phyloP scores from a whole-genome alignment of 768 basidiomycete species.

The Hericium erinaceus region DNA sequence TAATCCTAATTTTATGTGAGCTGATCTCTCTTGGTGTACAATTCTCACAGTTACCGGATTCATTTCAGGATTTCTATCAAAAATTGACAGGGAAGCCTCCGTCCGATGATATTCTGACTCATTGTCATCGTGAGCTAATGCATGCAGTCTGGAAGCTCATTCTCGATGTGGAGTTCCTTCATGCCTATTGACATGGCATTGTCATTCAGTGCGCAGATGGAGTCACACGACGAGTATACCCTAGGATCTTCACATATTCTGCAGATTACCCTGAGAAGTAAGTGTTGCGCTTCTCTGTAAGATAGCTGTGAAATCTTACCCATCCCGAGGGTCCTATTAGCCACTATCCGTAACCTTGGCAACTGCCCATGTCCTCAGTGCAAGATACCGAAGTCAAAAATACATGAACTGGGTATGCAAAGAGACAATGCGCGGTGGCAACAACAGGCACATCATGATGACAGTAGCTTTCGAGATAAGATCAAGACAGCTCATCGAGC shows the following conservation, averaged over 20 bases:
- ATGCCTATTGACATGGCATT: constrained; percentile 20
- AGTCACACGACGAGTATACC: constrained; percentile 16
- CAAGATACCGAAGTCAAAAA: constrained; percentile 11
- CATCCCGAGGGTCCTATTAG: too few species aligned
- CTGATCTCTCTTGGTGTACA: neutral
- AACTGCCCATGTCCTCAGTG: constrained; percentile 24
- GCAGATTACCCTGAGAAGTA: constrained; percentile 31
- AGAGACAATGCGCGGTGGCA: constrained; percentile 5
- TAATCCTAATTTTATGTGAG: too few species aligned
- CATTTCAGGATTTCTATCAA: constrained; percentile 20
- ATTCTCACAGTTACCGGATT: constrained; percentile 20
- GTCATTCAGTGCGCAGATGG: constrained; percentile 21
- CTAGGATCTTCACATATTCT: constrained; percentile 21
- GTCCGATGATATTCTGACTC: constrained; percentile 17
- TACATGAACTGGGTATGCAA: constrained; percentile 16
- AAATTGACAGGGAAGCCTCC: constrained; percentile 7
- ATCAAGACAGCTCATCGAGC: neutral
- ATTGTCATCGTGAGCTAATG: constrained; percentile 25
- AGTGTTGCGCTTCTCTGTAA: too few species aligned
- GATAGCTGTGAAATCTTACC: too few species aligned
- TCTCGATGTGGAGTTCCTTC: constrained; percentile 14
- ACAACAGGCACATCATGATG: constrained; percentile 2
- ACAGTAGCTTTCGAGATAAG: constrained; percentile 5
- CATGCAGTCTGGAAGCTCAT: constrained; percentile 22
- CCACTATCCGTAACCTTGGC: constrained; percentile 18